These are phyloP conservation scores for Acanthamoeba triangularis DNA, from an alignment of 208 protist species.

Conservation along the genomic window DNA sequence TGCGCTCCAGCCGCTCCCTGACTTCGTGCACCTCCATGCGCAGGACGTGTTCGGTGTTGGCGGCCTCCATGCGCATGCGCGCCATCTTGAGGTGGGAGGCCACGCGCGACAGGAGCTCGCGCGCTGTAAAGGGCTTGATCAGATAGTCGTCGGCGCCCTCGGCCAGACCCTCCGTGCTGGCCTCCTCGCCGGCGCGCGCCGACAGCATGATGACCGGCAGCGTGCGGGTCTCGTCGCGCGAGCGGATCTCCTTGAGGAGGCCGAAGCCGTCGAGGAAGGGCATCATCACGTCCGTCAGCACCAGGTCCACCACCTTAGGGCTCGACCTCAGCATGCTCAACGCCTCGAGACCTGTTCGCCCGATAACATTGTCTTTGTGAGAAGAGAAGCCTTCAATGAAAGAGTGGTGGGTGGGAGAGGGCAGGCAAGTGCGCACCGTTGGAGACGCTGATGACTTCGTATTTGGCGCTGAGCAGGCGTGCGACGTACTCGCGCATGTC, in stretches of 20 bases:
- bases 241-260: conserved; percentile 61
- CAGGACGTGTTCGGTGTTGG: background rate
- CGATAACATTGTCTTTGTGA: no score
- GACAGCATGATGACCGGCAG: conserved; percentile 80
- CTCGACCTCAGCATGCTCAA: background rate
- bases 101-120: conserved; percentile 62
- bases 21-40: background rate
- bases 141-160: conserved; percentile 81
- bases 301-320: background rate
- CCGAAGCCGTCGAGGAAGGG: conserved; percentile 76
- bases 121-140: conserved; percentile 75
- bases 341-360: conserved; percentile 35
- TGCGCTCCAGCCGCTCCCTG: conserved; percentile 63
- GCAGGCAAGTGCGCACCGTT: conserved; percentile 70
- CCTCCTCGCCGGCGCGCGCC: conserved; percentile 77
- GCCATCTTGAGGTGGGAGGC: conserved; percentile 40
- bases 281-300: conserved; percentile 81
- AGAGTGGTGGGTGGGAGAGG: no score
- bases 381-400: no score
- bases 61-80: background rate
- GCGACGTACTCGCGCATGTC: conserved; percentile 79
- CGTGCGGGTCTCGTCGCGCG: no score
- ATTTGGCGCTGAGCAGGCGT: background rate
- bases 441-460: conserved; percentile 43
- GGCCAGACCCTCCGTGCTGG: conserved; percentile 24